Base-by-base conservation (phyloP, 768 basidiomycete genomes). In the Naganishia onofrii region DNA sequence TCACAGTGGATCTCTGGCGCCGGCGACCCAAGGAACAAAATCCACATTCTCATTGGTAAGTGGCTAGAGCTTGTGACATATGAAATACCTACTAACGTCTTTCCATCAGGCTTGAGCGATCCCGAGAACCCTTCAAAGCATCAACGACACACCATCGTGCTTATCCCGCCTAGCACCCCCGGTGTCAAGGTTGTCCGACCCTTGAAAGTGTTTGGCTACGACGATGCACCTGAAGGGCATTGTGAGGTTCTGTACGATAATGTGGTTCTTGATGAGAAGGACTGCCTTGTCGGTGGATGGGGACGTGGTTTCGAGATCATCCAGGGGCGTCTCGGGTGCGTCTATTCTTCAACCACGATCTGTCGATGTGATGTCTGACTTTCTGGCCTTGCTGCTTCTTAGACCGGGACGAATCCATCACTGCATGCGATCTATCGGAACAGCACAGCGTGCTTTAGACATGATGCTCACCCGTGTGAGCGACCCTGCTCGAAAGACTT, bases 281-380 rank as follows among this genome's bases (percentile, higher is more conserved):
- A 93, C 78, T 79, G 97, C 58, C 86, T 99, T 17, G 79, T 79
- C 4, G 79, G 79, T 10, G 95, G 95, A 5, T 94, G 94, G 90
- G 94, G 96, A 17, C 86, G 86, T 73, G 96, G 96, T 6, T 99
- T 99, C 74, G 96, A 97, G 86, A 93, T 94, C 73, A 91, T 97
- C 71, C 94, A 97, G 86, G 93, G 93, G 52, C 91, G 94, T 72
- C 88, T 97, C 65, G 94, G 93, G 90, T 90, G 78, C 56, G 85
- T 76, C 31, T 10, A 46, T 15, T n/a, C n/a, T n/a, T n/a, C n/a
- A n/a, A n/a, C n/a, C n/a, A n/a, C n/a, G n/a, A n/a, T n/a, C n/a
- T n/a, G n/a, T n/a, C n/a, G n/a, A n/a, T n/a, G n/a, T n/a, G n/a
- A n/a, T 36, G 34, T 36, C 19, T 34, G 42, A 42, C 42, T 42